Evolutionary conservation across 2,329 filamentous ascomycete genomes (phyloP).

Genomic region (Alternaria angustiovoidea): DNA sequence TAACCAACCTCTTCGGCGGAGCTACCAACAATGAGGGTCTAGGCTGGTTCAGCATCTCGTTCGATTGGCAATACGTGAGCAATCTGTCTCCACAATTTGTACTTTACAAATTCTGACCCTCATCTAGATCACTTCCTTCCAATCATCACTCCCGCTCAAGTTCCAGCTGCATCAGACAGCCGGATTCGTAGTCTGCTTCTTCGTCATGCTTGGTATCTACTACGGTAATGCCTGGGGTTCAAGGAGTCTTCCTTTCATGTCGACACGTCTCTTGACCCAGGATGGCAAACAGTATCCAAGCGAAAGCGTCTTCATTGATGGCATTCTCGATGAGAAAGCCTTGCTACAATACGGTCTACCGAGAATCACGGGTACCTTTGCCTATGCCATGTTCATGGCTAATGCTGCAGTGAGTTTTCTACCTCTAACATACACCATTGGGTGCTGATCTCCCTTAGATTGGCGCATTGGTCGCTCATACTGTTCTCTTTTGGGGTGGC

Average conservation of each 20-base stretch:
- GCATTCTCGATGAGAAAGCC: slow-evolving; percentile 21
- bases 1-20: slow-evolving; percentile 26
- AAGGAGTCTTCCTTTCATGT: slow-evolving; percentile 24
- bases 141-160: slow-evolving; percentile 25
- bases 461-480: slow-evolving; percentile 21
- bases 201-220: slow-evolving; percentile 23
- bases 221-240: slow-evolving; percentile 26
- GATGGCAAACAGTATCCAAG: slow-evolving; percentile 19
- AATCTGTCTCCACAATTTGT: neutral
- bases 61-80: slow-evolving; percentile 30
- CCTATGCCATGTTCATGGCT: slow-evolving; percentile 27
- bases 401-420: slow-evolving; percentile 20
- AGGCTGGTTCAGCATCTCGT: slow-evolving; percentile 19
- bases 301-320: slow-evolving; percentile 20
- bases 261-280: slow-evolving; percentile 22
- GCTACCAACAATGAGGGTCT: slow-evolving; percentile 25
- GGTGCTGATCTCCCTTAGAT: slow-evolving; percentile 11
- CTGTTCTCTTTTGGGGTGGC: slow-evolving; percentile 24
- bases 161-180: slow-evolving; percentile 22
- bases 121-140: slow-evolving; percentile 24
- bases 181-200: slow-evolving; percentile 18
- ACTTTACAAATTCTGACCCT: neutral
- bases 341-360: slow-evolving; percentile 22
- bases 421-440: neutral
- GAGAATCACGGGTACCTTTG: slow-evolving; percentile 21